These are phyloP conservation scores for Yamadazyma taylorii DNA, from an alignment of 1,139 yeast species.

Conservation along the genomic window DNA sequence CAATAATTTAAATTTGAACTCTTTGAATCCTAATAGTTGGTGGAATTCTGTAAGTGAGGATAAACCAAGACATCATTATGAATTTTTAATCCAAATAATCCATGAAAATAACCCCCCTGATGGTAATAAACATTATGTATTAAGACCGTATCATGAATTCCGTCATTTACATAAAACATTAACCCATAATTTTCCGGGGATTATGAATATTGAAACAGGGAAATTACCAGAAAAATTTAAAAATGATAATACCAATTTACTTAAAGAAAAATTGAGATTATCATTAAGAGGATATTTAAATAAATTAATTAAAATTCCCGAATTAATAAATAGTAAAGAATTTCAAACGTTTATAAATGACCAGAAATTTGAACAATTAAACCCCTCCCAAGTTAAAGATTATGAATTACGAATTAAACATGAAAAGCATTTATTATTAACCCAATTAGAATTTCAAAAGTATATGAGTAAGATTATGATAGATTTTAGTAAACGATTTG, in stretches of 20 bases:
- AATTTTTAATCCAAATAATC: constrained; percentile 44
- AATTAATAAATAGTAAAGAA: constrained; percentile 52
- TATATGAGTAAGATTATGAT: constrained; percentile 50
- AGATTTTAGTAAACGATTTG: constrained; percentile 51
- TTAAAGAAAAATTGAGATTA: constrained; percentile 67
- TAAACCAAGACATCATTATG: constrained; percentile 31
- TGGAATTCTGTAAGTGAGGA: not conserved
- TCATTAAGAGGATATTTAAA: constrained; percentile 73
- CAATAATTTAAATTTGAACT: not conserved
- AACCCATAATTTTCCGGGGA: constrained; percentile 53
- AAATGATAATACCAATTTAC: constrained; percentile 26
- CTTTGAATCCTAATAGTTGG: not conserved
- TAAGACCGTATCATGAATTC: constrained; percentile 69
- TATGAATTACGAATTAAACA: constrained; percentile 54
- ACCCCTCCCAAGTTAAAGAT: constrained; percentile 52
- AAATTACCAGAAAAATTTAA: constrained; percentile 52
- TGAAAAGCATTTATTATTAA: constrained; percentile 59
- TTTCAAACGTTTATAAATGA: constrained; percentile 54
- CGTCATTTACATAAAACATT: constrained; percentile 46
- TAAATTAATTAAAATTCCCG: constrained; percentile 51
- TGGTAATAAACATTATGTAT: constrained; percentile 42
- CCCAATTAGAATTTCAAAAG: constrained; percentile 73
- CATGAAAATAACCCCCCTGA: constrained; percentile 18
- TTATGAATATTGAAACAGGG: constrained; percentile 55
- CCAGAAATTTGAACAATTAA: constrained; percentile 25